These are phyloP conservation scores for Ciborinia camelliae DNA, from an alignment of 2,329 filamentous ascomycete genomes.

Conservation along the genomic window DNA sequence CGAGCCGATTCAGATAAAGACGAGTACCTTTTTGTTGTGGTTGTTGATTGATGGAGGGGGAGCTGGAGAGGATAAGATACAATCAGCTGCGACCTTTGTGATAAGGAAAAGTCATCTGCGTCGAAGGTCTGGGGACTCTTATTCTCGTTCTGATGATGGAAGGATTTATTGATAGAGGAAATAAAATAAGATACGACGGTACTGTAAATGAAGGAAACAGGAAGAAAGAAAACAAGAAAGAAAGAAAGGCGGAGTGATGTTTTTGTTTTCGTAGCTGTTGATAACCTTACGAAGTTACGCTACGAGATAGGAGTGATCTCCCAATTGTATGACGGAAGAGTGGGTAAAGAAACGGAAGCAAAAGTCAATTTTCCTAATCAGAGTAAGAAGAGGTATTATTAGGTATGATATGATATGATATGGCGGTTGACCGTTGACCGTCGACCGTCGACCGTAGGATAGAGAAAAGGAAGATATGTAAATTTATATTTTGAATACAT, in stretches of 20 bases:
- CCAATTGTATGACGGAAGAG: neutral
- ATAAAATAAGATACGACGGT: too few relatives aligned
- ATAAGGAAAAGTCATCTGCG: conserved; percentile 29
- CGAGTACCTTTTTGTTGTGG: conserved; percentile 12
- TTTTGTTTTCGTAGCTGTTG: neutral
- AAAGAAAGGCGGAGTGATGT: neutral
- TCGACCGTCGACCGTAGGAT: too few relatives aligned
- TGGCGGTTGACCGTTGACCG: too few relatives aligned
- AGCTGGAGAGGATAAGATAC: too few relatives aligned
- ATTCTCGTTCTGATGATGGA: neutral
- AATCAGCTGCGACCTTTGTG: conserved; percentile 28
- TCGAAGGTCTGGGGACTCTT: conserved; percentile 14
- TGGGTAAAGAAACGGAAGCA: neutral
- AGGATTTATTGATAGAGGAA: neutral
- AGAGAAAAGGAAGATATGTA: too few relatives aligned
- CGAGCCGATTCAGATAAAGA: conserved; percentile 28
- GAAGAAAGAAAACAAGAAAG: neutral
- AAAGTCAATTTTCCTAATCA: conserved; percentile 2
- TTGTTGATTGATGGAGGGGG: neutral
- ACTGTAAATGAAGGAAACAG: neutral
- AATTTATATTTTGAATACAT: too few relatives aligned
- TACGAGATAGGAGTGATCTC: neutral
- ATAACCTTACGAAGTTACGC: neutral
- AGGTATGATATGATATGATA: too few relatives aligned
- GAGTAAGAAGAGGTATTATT: too few relatives aligned